A percentile compares a stretch with the other conserved stretches of the same genome.
These are phyloP conservation scores for Rhododendron kiyosumense DNA, from an alignment of 148 eudicot genomes.

Conservation along the genomic window DNA sequence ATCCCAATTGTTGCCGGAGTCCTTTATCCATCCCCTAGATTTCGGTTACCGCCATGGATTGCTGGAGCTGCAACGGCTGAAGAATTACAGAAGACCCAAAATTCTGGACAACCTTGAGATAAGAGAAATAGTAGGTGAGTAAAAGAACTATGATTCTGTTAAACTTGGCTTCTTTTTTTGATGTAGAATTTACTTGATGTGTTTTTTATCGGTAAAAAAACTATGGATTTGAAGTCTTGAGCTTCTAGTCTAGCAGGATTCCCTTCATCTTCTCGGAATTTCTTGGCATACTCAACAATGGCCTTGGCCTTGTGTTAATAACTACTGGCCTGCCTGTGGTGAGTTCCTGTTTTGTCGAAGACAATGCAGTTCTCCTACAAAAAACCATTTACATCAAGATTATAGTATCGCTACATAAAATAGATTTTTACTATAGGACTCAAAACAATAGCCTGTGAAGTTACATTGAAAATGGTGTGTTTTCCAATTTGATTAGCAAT, in stretches of 20 bases:
- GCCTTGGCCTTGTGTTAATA: slow-evolving; percentile 69
- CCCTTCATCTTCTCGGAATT: slow-evolving; percentile 56
- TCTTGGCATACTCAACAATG: slow-evolving; percentile 76
- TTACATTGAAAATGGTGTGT: neutral
- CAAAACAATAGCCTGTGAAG: too few relatives aligned
- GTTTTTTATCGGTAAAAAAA: neutral
- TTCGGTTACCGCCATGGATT: slow-evolving; percentile 92
- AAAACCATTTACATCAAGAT: neutral
- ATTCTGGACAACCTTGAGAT: slow-evolving; percentile 51
- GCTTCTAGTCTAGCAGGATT: slow-evolving; percentile 61
- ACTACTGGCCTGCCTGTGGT: slow-evolving; percentile 87
- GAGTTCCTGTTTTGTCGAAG: slow-evolving; percentile 90
- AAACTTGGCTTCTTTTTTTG: neutral
- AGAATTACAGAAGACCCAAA: slow-evolving; percentile 70
- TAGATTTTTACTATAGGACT: too few relatives aligned
- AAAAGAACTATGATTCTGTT: neutral
- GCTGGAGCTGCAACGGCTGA: slow-evolving; percentile 99
- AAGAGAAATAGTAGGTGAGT: slow-evolving; percentile 45
- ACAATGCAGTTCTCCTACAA: slow-evolving; percentile 11
- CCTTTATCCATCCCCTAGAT: slow-evolving; percentile 64
- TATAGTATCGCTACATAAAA: neutral
- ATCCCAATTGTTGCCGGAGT: slow-evolving; percentile 87
- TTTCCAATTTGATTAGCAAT: neutral
- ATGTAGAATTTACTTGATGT: too few relatives aligned
- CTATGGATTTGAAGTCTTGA: slow-evolving; percentile 40